These are phyloP conservation scores for Betula pendula DNA, from an alignment of 306 rosid genomes.

Conservation along the genomic window DNA sequence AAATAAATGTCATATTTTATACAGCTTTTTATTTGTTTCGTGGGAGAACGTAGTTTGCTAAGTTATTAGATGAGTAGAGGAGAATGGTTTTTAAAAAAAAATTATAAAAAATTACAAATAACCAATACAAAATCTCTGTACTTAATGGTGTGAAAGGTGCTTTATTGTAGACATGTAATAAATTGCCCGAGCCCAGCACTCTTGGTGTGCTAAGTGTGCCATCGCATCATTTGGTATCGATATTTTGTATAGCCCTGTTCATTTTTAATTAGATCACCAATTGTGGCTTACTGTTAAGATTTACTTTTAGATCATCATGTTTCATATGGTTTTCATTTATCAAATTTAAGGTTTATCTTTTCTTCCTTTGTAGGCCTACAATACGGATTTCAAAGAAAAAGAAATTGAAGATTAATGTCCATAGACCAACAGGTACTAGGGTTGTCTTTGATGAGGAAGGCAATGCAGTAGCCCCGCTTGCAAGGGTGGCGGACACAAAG, in stretches of 20 bases:
- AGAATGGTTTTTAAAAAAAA: too few species aligned
- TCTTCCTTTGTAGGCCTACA: constrained; percentile 43
- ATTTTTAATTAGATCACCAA: neutral
- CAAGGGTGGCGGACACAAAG: constrained; percentile 61
- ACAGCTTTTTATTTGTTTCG: neutral
- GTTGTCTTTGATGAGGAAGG: constrained; percentile 91
- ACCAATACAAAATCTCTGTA: too few species aligned
- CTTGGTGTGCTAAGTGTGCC: neutral
- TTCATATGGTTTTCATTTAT: neutral
- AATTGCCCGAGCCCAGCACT: neutral
- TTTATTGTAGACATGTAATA: too few species aligned
- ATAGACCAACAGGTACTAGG: constrained; percentile 75
- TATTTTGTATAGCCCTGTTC: neutral
- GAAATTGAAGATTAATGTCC: constrained; percentile 80
- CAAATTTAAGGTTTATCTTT: constrained; percentile 12
- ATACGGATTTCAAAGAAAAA: constrained; percentile 71
- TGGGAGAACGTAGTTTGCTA: neutral
- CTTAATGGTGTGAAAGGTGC: neutral
- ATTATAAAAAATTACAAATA: too few species aligned
- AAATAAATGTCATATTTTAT: neutral
- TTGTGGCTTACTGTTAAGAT: neutral
- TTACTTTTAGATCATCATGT: neutral
- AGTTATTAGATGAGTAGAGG: neutral
- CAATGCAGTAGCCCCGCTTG: constrained; percentile 72
- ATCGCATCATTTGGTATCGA: neutral